These are phyloP conservation scores for Taiozyma sp. DNA, from an alignment of 1,139 yeast species.

Conservation along the genomic window DNA sequence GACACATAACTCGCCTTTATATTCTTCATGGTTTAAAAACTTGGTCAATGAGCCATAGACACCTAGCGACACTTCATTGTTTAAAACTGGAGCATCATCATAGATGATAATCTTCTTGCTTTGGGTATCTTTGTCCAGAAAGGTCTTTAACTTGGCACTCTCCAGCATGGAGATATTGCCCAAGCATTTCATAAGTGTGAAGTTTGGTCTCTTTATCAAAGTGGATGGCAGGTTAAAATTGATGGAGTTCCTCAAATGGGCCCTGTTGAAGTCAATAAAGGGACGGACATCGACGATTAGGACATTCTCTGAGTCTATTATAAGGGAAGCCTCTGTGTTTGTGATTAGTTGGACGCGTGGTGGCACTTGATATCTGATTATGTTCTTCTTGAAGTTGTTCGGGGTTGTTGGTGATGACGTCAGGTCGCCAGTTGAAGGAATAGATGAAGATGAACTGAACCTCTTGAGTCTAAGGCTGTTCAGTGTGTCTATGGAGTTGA, in stretches of 20 bases:
- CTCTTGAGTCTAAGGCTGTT: slow-evolving; percentile 14
- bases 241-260: slow-evolving; percentile 50
- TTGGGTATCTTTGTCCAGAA: slow-evolving; percentile 8
- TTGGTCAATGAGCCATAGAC: slow-evolving; percentile 44
- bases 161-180: slow-evolving; percentile 31
- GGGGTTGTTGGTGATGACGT: slow-evolving; percentile 1
- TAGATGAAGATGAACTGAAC: slow-evolving; percentile 14
- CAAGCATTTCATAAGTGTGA: slow-evolving; percentile 44
- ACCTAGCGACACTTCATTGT: slow-evolving; percentile 31
- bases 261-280: slow-evolving; percentile 50
- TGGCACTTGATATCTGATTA: slow-evolving; percentile 10
- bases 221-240: slow-evolving; percentile 79
- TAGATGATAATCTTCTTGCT: slow-evolving; percentile 26
- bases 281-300: slow-evolving; percentile 67
- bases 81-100: slow-evolving; percentile 27
- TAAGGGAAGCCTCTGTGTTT: slow-evolving; percentile 5
- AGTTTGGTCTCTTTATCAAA: slow-evolving; percentile 60
- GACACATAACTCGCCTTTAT: slow-evolving; percentile 30
- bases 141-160: slow-evolving; percentile 23
- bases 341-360: slow-evolving; percentile 7
- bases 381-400: slow-evolving; percentile 5
- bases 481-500: slow-evolving; percentile 15
- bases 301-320: slow-evolving; percentile 7
- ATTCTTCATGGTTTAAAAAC: slow-evolving; percentile 31
- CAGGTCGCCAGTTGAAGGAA: slow-evolving; percentile 3